Evolutionary conservation across 495 filamentous ascomycete species (phyloP), one percentile per base, ranked within the genome.

Genomic region (Aspergillus taichungensis): DNA sequence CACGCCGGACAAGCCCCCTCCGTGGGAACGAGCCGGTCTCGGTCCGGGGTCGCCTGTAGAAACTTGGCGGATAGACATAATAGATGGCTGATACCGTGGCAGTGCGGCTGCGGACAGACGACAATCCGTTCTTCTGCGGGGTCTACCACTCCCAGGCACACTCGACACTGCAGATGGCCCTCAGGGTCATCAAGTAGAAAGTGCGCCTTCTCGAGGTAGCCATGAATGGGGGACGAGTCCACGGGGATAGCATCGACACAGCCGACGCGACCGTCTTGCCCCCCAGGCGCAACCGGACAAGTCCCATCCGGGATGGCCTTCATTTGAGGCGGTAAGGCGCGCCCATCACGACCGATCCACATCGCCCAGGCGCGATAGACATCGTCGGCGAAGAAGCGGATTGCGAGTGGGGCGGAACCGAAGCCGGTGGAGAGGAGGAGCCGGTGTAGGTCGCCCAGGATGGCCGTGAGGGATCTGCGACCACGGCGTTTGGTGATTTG

Each of bases 381-480:
- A 45, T 94, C 84, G 1, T 70, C 62, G 7, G 66, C 70, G 54
- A 95, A 94, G 60, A 96, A 95, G 7, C 84, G 79, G 12, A 96
- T 54, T 11, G 75, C 73, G 29, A 98, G 68, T n/a, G 89, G 89
- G 88, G 87, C 94, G 24, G 75, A 65, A 7, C 64, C 59, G 57
- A 98, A 96, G 52, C 83, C 87, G 3, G 75, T 73, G 6, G 86
- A 85, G 1, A 85, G 75, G 6, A 96, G 71, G 0, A 98, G 70
- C 0, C 87, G 71, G 57, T 94, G 84, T 12, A 98, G 63, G 52
- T 88, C 87, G 1, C 79, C 78, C 27, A 95, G 51, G 13, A 83
- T 76, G 12, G 78, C 79, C 3, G 56, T 69, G 33, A 92, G 52
- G 5, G 73, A 83, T 42, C 73, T 67, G 6, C 66, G 64, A 3